phyloP scores from a whole-genome alignment of 2,329 filamentous ascomycete genomes.

The Paraphaeosphaeria sporulosa region DNA sequence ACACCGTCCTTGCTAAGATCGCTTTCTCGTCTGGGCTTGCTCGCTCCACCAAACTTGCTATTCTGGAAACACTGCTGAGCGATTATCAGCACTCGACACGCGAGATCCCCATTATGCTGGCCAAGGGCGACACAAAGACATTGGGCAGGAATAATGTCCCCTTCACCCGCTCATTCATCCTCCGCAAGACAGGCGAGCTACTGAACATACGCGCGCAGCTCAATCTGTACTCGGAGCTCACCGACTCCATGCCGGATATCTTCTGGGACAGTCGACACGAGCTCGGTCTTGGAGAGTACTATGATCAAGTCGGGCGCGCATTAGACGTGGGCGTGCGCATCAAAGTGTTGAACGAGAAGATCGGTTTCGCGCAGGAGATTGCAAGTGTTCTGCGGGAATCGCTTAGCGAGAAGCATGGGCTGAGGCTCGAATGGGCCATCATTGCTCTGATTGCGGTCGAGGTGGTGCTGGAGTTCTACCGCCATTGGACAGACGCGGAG shows the following conservation, averaged over 20 bases:
- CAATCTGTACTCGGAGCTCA: conserved; percentile 96
- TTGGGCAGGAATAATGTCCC: conserved; percentile 34
- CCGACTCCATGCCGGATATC: conserved; percentile 91
- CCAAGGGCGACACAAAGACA: conserved; percentile 68
- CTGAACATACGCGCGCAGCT: conserved; percentile 88
- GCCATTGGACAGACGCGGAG: conserved; percentile 70
- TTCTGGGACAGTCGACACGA: conserved; percentile 96
- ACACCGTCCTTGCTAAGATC: conserved; percentile 85
- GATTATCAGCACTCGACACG: conserved; percentile 89
- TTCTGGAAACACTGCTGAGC: conserved; percentile 82
- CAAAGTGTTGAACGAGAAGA: conserved; percentile 91
- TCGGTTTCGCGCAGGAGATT: conserved; percentile 97
- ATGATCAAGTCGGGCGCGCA: conserved; percentile 88
- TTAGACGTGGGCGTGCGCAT: conserved; percentile 93
- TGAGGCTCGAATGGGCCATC: conserved; percentile 92
- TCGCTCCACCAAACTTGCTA: conserved; percentile 89
- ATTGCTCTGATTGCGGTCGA: conserved; percentile 93
- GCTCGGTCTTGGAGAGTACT: conserved; percentile 90
- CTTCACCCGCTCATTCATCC: conserved; percentile 78
- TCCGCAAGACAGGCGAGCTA: conserved; percentile 92
- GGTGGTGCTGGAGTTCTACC: conserved; percentile 83
- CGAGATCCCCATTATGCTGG: conserved; percentile 79
- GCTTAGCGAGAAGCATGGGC: conserved; percentile 87
- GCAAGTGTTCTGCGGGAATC: conserved; percentile 87
- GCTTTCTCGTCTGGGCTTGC: conserved; percentile 95